Base-by-base conservation (phyloP, 208 protist genomes). In the Acanthamoeba triangularis region DNA sequence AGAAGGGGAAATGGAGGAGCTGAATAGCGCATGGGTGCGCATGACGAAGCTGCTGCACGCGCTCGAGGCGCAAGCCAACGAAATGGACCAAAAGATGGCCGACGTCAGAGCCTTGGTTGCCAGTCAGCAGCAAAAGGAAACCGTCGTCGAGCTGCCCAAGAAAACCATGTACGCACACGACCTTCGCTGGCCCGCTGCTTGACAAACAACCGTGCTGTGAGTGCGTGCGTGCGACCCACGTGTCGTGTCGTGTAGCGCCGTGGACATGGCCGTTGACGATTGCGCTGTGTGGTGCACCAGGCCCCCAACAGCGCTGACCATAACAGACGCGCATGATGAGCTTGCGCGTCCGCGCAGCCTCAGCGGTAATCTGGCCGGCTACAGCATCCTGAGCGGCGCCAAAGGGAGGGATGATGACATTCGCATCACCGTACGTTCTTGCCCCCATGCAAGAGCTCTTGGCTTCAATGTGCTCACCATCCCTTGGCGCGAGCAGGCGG, bases 41-140 rank as follows among this genome's bases (percentile, higher is more conserved):
- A 78, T 78, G 69, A 78, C 69, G 8, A 78, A 78, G 69, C 30
- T 78, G 30, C 30, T 78, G 69, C 69, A 78, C 30, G 69, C 69
- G 11, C n/a, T 78, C n/a, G 28, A 78, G 69, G 69, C 69, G 5
- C 69, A 78, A 30, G 69, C 69, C n/a, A 41, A 78, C 30, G 69
- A 78, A 10, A 78, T 78, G 33, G 69, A 78, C 25, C 23, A 44
- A 14, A 30, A 44, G 69, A 78, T 78, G 69, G 13, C 69, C n/a
- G 69, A 78, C n/a, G 30, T 44, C 11, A 30, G 69, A 23, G 69
- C 69, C n/a, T 6, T 44, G 23, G 37, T 47, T 1, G 30, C 30
- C 69, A 4, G 5, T 35, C 33, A 10, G 7, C 37, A 6, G 14
- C 69, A 18, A 18, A 6, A 2, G n/a, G n/a, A 37, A 14, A 35